Conservation (phyloP, 441 rosid species). For the Cnidoscolus chayamansa region DNA sequence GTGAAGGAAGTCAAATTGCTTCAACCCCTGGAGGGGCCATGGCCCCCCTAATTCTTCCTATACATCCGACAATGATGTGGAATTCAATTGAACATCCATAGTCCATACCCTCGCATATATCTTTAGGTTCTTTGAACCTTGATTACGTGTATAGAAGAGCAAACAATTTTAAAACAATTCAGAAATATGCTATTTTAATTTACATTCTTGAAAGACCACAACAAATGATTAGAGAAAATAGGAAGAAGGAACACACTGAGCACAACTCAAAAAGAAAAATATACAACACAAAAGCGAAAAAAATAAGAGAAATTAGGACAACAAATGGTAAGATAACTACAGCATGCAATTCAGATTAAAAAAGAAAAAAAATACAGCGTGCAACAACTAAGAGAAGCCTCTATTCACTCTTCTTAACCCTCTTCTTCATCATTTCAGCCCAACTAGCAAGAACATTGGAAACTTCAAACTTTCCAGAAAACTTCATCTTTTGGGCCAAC, state of each 20-base stretch:
- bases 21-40: no score
- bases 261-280: not conserved
- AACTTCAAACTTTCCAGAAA: conserved; percentile 61
- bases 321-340: not conserved
- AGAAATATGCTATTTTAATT: no score
- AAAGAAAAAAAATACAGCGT: no score
- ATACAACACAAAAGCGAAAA: not conserved
- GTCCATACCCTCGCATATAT: no score
- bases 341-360: not conserved
- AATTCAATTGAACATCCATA: not conserved
- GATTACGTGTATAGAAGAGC: no score
- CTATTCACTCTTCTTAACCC: conserved; percentile 38
- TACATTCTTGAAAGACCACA: not conserved
- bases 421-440: conserved; percentile 53
- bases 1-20: no score
- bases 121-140: no score
- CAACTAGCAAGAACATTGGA: conserved; percentile 59
- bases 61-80: not conserved
- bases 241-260: not conserved
- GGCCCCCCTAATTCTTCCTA: no score
- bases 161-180: no score
- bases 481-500: conserved; percentile 67
- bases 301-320: not conserved
- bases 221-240: not conserved
- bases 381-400: no score